Evolutionary conservation across 2,329 filamentous ascomycete genomes (phyloP).

Genomic region (Pseudocercospora fijiensis): DNA sequence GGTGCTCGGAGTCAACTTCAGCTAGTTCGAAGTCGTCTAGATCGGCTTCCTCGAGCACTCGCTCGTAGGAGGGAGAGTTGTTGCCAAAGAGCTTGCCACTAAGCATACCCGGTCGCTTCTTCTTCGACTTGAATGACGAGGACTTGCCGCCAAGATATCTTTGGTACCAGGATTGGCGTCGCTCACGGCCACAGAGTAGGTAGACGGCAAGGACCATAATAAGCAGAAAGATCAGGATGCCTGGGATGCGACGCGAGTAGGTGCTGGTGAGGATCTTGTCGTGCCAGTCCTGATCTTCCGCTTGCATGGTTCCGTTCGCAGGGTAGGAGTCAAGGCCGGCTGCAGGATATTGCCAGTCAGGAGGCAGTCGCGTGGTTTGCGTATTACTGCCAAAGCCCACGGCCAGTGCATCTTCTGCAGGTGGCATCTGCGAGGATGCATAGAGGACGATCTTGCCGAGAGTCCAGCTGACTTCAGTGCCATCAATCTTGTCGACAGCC

Average conservation of each 20-base stretch:
- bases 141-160: conserved; percentile 50
- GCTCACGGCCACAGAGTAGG: conserved; percentile 76
- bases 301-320: conserved; percentile 47
- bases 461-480: conserved; percentile 94
- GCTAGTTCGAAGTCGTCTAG: conserved; percentile 74
- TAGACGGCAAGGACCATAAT: conserved; percentile 68
- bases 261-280: conserved; percentile 62
- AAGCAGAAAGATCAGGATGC: conserved; percentile 74
- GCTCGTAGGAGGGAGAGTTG: conserved; percentile 62
- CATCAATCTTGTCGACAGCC: conserved; percentile 87
- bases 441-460: conserved; percentile 95
- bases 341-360: conserved; percentile 82
- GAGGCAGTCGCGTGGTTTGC: conserved; percentile 27
- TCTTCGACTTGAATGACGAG: conserved; percentile 40
- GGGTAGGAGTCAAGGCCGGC: conserved; percentile 33
- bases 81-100: conserved; percentile 63
- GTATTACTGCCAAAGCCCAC: conserved; percentile 90
- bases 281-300: conserved; percentile 54
- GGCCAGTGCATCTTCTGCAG: conserved; percentile 62
- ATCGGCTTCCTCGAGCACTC: conserved; percentile 80
- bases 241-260: conserved; percentile 66
- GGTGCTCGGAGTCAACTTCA: conserved; percentile 56
- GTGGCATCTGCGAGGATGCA: conserved; percentile 81
- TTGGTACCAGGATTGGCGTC: conserved; percentile 59
- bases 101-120: conserved; percentile 20